Conservation (phyloP, 257 asterid species). For the Gardenia jasminoides region DNA sequence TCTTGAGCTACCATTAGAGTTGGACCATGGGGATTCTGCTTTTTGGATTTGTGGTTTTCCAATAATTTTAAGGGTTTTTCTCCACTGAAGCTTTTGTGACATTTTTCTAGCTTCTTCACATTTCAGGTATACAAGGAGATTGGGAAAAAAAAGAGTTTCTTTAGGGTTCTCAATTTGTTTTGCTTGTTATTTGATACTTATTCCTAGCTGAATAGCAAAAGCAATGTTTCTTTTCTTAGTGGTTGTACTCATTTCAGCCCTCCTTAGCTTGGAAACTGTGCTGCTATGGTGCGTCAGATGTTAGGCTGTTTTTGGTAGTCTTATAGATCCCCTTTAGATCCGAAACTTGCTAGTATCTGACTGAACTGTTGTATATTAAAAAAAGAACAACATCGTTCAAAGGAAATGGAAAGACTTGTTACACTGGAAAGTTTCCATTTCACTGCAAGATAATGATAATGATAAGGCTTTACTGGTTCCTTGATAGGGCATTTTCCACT, state of each 20-base stretch:
- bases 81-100: background rate
- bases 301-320: background rate
- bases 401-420: too few species aligned
- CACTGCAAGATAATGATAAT: background rate
- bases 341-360: too few species aligned
- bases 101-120: background rate
- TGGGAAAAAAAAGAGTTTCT: background rate
- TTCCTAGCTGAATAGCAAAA: background rate
- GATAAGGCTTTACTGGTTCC: background rate
- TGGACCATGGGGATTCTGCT: background rate
- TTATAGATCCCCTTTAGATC: background rate
- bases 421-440: background rate
- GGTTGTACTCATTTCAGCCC: background rate
- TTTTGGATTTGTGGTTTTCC: background rate
- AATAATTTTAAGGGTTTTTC: background rate
- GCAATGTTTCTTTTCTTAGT: background rate
- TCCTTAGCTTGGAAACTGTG: background rate
- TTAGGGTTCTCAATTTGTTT: background rate
- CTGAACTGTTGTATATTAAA: too few species aligned
- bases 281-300: background rate
- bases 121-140: background rate
- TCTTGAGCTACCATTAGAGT: background rate
- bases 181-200: background rate
- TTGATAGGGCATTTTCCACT: background rate
- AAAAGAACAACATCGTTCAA: too few species aligned